Base-by-base conservation (phyloP, 2,329 filamentous ascomycete species). In the Lasiodiplodia gonubiensis region DNA sequence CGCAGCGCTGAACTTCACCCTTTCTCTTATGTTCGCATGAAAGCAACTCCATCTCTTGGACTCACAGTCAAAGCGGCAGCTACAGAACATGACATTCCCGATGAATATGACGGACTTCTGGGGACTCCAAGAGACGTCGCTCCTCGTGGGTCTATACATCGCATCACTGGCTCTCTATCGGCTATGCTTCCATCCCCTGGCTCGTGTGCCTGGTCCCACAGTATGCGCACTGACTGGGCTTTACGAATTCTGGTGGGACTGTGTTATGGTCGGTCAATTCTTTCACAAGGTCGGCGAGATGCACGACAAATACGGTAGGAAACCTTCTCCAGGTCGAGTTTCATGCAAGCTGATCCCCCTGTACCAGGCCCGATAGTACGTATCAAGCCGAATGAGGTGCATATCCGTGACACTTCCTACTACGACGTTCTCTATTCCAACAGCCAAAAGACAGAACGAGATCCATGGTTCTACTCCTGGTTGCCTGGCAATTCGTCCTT, bases 381-480 rank as follows among this genome's bases (percentile, higher is more conserved):
- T 48, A 76, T 77, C 69, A 76, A 71, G 23, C 75, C 75, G 7
- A 68, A 75, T 51, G 75, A 78, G 70, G 66, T 77, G 5, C 74
- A 70, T 30, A 72, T 77, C 46, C 52, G 67, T 3, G 74, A 76
- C 51, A 67, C 72, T 1, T 54, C 69, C 10, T 78, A 76, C 66
- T 75, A 70, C 21, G 59, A 63, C 10, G 37, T 52, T 16, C 46
- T 68, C 4, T 68, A 33, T 23, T 27, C 21, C 46, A 46, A 57
- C 25, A 60, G 25, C 12, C 37, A 37, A n/a, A 64, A 60, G 7
- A 57, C 46, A 10, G 42, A 67, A 42, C 71, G 69, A 51, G 68
- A 70, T 37, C 57, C 64, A 16, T 69, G 68, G 53, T 68, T 67
- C 55, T 66, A 66, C 30, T 66, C 66, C 23, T 33, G 16, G 16